phyloP scores from a whole-genome alignment of 352 stramenopile species.

The Phytopythium chamaehyphon region DNA sequence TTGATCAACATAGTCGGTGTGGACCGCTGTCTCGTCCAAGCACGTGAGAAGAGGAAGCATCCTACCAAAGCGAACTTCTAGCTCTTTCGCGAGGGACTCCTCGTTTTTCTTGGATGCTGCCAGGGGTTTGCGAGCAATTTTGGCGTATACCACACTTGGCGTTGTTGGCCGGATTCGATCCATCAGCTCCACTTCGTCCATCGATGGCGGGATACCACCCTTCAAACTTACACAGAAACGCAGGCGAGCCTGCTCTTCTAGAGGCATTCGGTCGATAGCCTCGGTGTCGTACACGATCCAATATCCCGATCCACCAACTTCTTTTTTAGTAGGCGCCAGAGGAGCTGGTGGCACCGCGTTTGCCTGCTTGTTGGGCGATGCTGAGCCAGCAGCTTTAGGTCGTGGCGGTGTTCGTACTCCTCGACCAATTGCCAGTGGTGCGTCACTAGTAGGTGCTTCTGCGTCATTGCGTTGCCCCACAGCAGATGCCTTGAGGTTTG shows the following conservation, averaged over 20 bases:
- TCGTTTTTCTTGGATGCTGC: neutral
- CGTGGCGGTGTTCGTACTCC: neutral
- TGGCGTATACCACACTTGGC: conserved; percentile 8
- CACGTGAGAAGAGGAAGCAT: conserved; percentile 17
- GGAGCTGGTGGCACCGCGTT: neutral
- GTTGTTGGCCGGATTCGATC: neutral
- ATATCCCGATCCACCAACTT: neutral
- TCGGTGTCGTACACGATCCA: neutral
- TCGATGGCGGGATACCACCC: neutral
- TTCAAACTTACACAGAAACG: neutral
- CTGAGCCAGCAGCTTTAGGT: no score
- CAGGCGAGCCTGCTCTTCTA: neutral
- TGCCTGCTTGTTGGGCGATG: no score
- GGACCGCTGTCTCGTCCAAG: conserved; percentile 12
- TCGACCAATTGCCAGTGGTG: neutral
- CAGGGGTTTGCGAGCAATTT: neutral
- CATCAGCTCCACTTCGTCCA: neutral
- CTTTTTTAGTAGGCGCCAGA: neutral
- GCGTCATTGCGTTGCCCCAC: neutral
- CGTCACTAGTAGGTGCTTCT: neutral
- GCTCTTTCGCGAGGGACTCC: conserved; percentile 8
- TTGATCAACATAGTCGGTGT: conserved; percentile 21
- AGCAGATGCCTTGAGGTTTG: neutral
- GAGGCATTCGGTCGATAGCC: neutral
- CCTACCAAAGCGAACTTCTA: conserved; percentile 9